Evolutionary conservation across 148 eudicot species (phyloP).

Genomic region (Mesembryanthemum crystallinum): DNA sequence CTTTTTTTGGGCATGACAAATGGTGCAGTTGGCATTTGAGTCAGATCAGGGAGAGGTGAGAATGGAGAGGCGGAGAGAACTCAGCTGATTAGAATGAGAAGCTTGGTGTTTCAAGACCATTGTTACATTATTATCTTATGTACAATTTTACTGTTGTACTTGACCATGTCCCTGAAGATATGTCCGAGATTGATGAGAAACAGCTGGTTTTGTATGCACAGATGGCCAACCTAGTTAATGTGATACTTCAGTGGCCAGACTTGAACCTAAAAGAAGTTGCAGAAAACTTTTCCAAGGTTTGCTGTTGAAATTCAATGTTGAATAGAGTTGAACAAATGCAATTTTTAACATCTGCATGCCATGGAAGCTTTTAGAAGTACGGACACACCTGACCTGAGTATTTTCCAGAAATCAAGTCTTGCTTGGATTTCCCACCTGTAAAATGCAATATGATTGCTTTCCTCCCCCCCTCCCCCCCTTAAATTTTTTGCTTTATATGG

Average conservation of each 20-base stretch:
- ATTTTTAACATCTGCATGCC: not conserved
- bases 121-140: not conserved
- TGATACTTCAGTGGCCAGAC: slow-evolving; percentile 64
- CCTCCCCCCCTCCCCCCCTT: too few species aligned
- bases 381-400: not conserved
- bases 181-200: slow-evolving; percentile 71
- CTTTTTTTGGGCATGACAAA: not conserved
- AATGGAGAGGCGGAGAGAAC: not conserved
- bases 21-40: not conserved
- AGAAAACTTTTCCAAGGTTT: slow-evolving; percentile 86
- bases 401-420: not conserved
- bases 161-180: slow-evolving; percentile 51
- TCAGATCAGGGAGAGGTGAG: not conserved
- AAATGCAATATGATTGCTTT: not conserved
- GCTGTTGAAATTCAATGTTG: not conserved
- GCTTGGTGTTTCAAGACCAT: not conserved
- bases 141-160: slow-evolving; percentile 22
- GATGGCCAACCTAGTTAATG: slow-evolving; percentile 86
- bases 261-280: slow-evolving; percentile 70
- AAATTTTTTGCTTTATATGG: not conserved
- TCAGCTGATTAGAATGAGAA: not conserved
- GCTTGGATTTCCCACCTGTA: not conserved
- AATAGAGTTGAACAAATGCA: not conserved
- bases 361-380: not conserved
- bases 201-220: slow-evolving; percentile 86